Percentiles rank a stretch among this genome's conserved stretches.
phyloP scores from a whole-genome alignment of 768 basidiomycete genomes.

The Tulasnella sp. region DNA sequence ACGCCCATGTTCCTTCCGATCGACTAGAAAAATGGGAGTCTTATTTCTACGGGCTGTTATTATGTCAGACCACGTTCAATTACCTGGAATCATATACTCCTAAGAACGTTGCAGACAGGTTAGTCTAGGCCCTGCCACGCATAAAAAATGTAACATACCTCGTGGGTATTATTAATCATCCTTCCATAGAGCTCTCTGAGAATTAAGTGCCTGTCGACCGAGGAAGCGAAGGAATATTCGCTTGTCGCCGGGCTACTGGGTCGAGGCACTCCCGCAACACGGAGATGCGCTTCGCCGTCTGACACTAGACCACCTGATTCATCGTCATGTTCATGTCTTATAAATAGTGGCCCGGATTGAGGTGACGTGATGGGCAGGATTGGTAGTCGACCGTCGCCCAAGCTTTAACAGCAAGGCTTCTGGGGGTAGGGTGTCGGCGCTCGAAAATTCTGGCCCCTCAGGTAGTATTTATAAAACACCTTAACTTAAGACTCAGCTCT shows the following conservation, averaged over 20 bases:
- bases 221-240: conserved; percentile 4
- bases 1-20: conserved; percentile 4
- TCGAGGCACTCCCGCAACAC: neutral
- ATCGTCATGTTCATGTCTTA: too few species aligned
- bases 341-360: too few species aligned
- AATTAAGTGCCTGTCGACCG: neutral
- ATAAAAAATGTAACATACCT: neutral
- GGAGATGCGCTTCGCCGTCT: too few species aligned
- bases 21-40: neutral
- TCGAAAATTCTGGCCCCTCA: too few species aligned
- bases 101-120: neutral
- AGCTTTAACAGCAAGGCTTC: too few species aligned
- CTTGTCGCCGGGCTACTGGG: neutral
- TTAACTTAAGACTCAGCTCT: too few species aligned
- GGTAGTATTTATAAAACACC: too few species aligned
- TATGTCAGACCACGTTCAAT: neutral
- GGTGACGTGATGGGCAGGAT: too few species aligned
- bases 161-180: neutral
- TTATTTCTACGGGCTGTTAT: neutral
- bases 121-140: neutral
- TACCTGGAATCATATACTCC: neutral
- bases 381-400: too few species aligned
- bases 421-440: too few species aligned
- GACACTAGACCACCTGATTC: too few species aligned
- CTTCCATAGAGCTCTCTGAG: conserved; percentile 2